Conservation (phyloP, 805 yeast species). For the Candida oleophila region DNA sequence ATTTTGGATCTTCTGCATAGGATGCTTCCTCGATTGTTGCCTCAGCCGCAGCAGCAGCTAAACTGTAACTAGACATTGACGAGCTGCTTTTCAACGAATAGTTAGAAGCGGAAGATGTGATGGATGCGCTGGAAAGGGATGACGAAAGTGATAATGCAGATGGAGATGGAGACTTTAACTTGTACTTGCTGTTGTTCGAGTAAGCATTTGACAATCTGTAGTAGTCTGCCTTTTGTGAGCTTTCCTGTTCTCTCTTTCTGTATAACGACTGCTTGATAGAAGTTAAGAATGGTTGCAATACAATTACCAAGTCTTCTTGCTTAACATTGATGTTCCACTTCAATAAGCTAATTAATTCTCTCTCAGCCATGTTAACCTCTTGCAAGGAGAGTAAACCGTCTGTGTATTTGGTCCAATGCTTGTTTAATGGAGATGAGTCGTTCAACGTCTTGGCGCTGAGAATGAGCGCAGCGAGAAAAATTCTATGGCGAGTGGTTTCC, state of each 20-base stretch:
- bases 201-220: conserved; percentile 28
- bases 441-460: conserved; percentile 90
- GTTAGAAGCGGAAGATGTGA: conserved; percentile 14
- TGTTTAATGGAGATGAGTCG: conserved; percentile 92
- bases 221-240: conserved; percentile 25
- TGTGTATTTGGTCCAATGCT: conserved; percentile 94
- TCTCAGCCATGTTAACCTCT: conserved; percentile 89
- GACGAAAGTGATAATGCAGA: conserved; percentile 10
- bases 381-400: conserved; percentile 72
- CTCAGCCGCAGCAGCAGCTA: conserved; percentile 6
- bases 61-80: conserved; percentile 9
- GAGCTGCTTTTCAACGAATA: conserved; percentile 14
- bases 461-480: conserved; percentile 84
- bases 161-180: conserved; percentile 9
- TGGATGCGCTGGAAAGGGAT: conserved; percentile 6
- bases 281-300: conserved; percentile 70
- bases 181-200: conserved; percentile 8
- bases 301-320: conserved; percentile 65
- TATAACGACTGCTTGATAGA: conserved; percentile 62
- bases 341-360: conserved; percentile 77
- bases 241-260: conserved; percentile 24
- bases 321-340: conserved; percentile 82
- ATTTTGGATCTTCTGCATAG: conserved; percentile 1
- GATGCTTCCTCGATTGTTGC: conserved; percentile 6
- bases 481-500: conserved; percentile 89